A percentile compares a stretch with the other conserved stretches of the same genome.
Evolutionary conservation across 352 stramenopile genomes (phyloP).

Genomic region (Globisporangium carolinianum): DNA sequence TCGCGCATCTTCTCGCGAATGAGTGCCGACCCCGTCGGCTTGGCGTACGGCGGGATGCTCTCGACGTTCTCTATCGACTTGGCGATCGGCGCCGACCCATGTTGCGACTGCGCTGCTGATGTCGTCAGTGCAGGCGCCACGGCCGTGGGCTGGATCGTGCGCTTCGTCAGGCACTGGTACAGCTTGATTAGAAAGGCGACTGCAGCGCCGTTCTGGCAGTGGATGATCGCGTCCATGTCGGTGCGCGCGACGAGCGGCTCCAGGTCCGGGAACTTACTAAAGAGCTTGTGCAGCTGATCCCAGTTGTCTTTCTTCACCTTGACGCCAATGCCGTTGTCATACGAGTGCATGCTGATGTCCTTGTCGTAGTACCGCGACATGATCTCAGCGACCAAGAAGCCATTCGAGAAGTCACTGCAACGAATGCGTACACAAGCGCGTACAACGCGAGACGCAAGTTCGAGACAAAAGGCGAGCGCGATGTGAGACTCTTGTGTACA

Average conservation of each 20-base stretch:
- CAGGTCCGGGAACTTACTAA: conserved; percentile 62
- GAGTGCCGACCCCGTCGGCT: conserved; percentile 70
- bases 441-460: too few relatives aligned
- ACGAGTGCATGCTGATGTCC: conserved; percentile 90
- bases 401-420: conserved; percentile 82
- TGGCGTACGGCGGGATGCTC: conserved; percentile 74
- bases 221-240: conserved; percentile 83
- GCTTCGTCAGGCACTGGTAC: conserved; percentile 89
- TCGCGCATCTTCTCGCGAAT: conserved; percentile 82
- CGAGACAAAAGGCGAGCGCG: too few relatives aligned
- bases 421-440: background rate
- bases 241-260: conserved; percentile 41
- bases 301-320: conserved; percentile 91
- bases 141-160: conserved; percentile 64
- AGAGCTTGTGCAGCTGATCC: conserved; percentile 82
- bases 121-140: conserved; percentile 1
- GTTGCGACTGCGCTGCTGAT: conserved; percentile 6
- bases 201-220: conserved; percentile 85
- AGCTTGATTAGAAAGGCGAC: conserved; percentile 83
- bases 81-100: conserved; percentile 12
- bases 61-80: conserved; percentile 24
- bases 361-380: conserved; percentile 90
- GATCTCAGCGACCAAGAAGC: conserved; percentile 90
- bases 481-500: too few relatives aligned
- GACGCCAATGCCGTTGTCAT: conserved; percentile 88